These are phyloP conservation scores for Phytophthora colocasiae DNA, from an alignment of 352 stramenopile genomes.

Conservation along the genomic window DNA sequence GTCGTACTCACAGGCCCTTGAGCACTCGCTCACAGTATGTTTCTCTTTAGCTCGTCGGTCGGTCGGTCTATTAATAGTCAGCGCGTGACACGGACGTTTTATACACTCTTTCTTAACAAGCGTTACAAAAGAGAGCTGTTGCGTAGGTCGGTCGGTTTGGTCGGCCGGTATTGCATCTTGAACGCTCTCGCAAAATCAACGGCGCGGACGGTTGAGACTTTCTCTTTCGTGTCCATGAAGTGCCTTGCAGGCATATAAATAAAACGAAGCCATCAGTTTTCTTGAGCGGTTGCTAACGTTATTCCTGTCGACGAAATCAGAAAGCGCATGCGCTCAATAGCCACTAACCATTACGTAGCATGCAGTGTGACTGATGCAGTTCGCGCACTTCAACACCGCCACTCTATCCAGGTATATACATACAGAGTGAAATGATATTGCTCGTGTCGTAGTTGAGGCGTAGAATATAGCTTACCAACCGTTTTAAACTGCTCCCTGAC, in stretches of 20 bases:
- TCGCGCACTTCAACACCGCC: no score
- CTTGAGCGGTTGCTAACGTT: not conserved
- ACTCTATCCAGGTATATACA: no score
- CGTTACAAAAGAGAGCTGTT: slow-evolving; percentile 35
- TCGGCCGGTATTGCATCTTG: slow-evolving; percentile 14
- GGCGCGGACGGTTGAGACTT: not conserved
- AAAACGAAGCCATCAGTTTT: not conserved
- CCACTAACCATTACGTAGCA: no score
- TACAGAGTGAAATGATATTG: no score
- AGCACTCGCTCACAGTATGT: slow-evolving; percentile 5
- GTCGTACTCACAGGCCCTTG: slow-evolving; percentile 2
- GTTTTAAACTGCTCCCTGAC: no score
- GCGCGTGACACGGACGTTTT: not conserved
- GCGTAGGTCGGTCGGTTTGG: slow-evolving; percentile 25
- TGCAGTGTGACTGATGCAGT: no score
- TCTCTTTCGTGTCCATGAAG: not conserved
- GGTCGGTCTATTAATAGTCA: slow-evolving; percentile 17
- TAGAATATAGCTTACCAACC: no score
- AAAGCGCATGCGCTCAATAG: not conserved
- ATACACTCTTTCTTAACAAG: slow-evolving; percentile 4
- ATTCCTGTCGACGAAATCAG: not conserved
- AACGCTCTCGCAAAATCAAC: not conserved
- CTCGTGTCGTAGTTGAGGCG: no score
- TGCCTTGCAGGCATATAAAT: no score
- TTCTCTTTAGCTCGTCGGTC: not conserved